These are phyloP conservation scores for Pyronema domesticum DNA, from an alignment of 495 filamentous ascomycete species.

Conservation along the genomic window DNA sequence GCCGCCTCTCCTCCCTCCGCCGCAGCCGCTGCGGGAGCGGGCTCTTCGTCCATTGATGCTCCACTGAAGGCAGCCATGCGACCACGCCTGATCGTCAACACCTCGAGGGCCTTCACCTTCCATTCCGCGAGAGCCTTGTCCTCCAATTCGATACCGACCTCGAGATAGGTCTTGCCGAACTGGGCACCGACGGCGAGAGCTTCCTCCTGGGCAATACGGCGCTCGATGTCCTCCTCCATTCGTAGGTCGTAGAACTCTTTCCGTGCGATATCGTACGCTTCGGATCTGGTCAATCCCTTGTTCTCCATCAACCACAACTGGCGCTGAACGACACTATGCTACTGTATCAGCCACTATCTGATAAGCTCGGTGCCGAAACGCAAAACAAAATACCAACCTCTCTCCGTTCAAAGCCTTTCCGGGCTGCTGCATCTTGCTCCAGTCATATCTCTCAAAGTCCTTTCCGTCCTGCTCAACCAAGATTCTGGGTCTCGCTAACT, in stretches of 20 bases:
- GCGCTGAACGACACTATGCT: constrained; percentile 70
- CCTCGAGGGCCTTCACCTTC: constrained; percentile 54
- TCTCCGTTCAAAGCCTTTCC: constrained; percentile 70
- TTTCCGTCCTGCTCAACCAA: constrained; percentile 72
- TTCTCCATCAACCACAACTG: constrained; percentile 70
- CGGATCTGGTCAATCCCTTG: constrained; percentile 36
- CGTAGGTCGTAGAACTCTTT: constrained; percentile 79
- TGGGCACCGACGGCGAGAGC: constrained; percentile 66
- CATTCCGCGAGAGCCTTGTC: constrained; percentile 57
- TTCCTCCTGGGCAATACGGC: constrained; percentile 73
- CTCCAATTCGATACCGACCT: constrained; percentile 70
- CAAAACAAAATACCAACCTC: constrained; percentile 38
- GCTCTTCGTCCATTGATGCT: background rate
- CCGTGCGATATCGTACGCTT: constrained; percentile 75
- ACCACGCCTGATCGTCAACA: background rate
- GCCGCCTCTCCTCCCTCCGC: background rate
- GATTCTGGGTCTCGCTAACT: constrained; percentile 73
- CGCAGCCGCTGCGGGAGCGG: background rate
- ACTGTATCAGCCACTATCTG: constrained; percentile 5
- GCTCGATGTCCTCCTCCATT: constrained; percentile 64
- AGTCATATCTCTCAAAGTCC: constrained; percentile 57
- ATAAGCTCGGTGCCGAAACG: background rate
- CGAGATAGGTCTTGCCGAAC: constrained; percentile 56
- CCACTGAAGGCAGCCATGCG: constrained; percentile 3
- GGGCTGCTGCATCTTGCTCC: constrained; percentile 61